Evolutionary conservation across 768 basidiomycete species (phyloP), one percentile per base, ranked within the genome.

Genomic region (Mycena olivaceomarginata): DNA sequence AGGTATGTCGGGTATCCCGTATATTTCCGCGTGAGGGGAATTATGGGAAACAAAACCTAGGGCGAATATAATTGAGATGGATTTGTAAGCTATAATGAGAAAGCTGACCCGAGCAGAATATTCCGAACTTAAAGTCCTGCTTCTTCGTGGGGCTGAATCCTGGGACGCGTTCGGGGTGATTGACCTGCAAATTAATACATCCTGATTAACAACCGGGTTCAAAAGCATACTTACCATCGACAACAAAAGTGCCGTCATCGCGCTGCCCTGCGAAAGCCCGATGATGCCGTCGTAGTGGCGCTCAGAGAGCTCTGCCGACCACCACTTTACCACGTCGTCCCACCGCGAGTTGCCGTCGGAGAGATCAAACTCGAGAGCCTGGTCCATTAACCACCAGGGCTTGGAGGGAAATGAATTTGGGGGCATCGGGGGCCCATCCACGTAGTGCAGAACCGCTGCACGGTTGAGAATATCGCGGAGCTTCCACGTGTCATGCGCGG

Each of bases 241-340:
- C 22, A 80, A n/a, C n/a, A 82, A 65, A 41, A 82, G 76, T 18
- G 64, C 77, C 18, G 81, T 64, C 81, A 82, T 82, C 10, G 81
- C 81, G 31, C 79, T 80, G 3, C 81, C 81, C 63, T 82, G 81
- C 18, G 81, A 82, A 0, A 82, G 72, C 5, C 81, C 81, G 48
- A 82, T 82, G 59, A 82, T 56, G n/a, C 81, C 81, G 48, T 82
- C 81, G 66, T 82, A 82, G 59, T 77, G 73, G 43, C 64, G 78
- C 37, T 48, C 69, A 62, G 81, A 82, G 41, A 82, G 71, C 64
- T 82, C 81, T 15, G 65, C 68, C 15, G 77, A 79, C 81, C 81
- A 82, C 81, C 79, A 80, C 59, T 74, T 66, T 31, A 80, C 78
- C 11, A 76, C 78, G 37, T 70, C 68, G 37, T 70, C 57, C 74